Conservation (phyloP, 2,329 filamentous ascomycete species). For the Fusarium succisae region DNA sequence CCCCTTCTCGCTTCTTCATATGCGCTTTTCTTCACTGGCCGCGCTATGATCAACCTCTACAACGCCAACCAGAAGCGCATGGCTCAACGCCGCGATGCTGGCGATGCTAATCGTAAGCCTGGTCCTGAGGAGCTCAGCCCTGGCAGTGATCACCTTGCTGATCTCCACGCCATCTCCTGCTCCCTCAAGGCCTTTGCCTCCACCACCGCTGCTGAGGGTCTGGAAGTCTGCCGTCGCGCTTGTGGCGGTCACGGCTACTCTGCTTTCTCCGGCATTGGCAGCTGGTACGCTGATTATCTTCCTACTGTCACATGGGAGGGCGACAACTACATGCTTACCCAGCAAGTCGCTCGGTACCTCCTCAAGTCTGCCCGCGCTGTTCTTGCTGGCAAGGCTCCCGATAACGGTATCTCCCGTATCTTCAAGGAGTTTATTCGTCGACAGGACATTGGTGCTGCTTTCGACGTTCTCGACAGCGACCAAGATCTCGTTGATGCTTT, state of each 20-base stretch:
- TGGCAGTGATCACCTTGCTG: constrained; percentile 74
- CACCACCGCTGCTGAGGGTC: constrained; percentile 76
- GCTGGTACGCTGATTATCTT: constrained; percentile 79
- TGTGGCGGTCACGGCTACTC: constrained; percentile 83
- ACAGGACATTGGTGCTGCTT: constrained; percentile 76
- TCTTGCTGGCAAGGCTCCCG: constrained; percentile 64
- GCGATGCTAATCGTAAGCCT: constrained; percentile 60
- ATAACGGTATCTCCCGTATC: constrained; percentile 58
- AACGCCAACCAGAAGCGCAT: constrained; percentile 77
- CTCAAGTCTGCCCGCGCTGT: constrained; percentile 79
- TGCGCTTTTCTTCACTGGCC: constrained; percentile 82
- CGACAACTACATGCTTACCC: constrained; percentile 85
- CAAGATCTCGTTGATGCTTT: constrained; percentile 77
- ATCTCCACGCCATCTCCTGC: constrained; percentile 80
- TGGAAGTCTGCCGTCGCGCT: constrained; percentile 78
- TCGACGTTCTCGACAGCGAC: constrained; percentile 77
- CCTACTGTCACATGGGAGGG: constrained; percentile 78
- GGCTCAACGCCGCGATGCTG: constrained; percentile 53
- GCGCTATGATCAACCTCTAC: constrained; percentile 79
- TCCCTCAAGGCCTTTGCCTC: constrained; percentile 79
- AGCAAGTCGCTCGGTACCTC: constrained; percentile 80
- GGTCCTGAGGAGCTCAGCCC: constrained; percentile 72
- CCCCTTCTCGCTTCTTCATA: constrained; percentile 78
- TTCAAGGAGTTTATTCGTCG: constrained; percentile 71
- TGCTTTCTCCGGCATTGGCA: constrained; percentile 78